Evolutionary conservation across 768 basidiomycete genomes (phyloP), one percentile per base, ranked within the genome.

Genomic region (Rhizopogon vulgaris): DNA sequence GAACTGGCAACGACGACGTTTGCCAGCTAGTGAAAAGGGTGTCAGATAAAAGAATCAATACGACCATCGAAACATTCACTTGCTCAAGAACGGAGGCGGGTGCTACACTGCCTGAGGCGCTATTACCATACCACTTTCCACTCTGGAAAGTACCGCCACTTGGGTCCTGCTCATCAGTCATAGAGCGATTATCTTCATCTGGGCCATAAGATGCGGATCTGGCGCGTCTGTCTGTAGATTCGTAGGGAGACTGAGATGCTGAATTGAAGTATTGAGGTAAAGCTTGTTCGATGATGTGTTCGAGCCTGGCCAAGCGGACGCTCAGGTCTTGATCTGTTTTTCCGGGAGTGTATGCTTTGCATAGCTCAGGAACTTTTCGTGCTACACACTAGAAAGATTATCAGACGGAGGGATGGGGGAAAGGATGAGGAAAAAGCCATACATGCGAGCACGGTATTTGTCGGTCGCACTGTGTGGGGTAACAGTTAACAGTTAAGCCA

Each of bases 381-480:
- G 90, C 83, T 56, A 90, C 68, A 58, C 90, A 93, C 85, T 92
- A 58, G 18, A 52, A 59, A 32, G 61, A 53, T 36, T 52, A 53
- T 49, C 51, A 57, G 42, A 60, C 42, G 60, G 40, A 43, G 46
- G 57, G 18, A 41, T 22, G 36, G 30, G 24, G 48, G 38, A 18
- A 32, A 28, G 52, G 9, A 37, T 18, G 24, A 10, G 27, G 22
- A 22, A 36, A 49, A 52, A 51, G 27, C 78, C 66, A 55, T 57
- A 90, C 89, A 79, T 91, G 88, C 52, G 86, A 86, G 64, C 89
- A 91, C 22, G 89, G 89, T 52, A 86, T 70, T 71, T 90, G 88
- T 54, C 90, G 80, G 68, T 93, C 87, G 71, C 90, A 93, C 87
- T 92, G 32, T 39, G 45, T 30, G 32, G 12, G 9, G 50, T 43